Evolutionary conservation across 2,329 filamentous ascomycete genomes (phyloP), one percentile per base, ranked within the genome.

Genomic region (Arthrobotrys sphaeroides): DNA sequence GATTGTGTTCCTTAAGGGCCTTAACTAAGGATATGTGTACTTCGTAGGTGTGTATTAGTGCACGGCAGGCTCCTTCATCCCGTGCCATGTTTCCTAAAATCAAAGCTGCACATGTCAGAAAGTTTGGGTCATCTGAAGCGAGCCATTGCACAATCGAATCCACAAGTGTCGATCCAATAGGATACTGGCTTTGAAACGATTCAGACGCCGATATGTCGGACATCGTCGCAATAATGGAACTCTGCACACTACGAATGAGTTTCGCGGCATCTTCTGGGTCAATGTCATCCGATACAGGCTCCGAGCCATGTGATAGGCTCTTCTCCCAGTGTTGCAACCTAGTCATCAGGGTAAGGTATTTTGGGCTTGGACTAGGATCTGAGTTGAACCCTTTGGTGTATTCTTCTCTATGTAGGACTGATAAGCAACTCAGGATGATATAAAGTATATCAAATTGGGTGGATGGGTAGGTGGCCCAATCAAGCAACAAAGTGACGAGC

Each of bases 61-160:
- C 78, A 62, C 80, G 77, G 60, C 84, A 85, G 26, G 83, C 80
- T 38, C 81, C 81, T 61, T 84, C 83, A 6, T 83, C 83, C 33
- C 83, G 82, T 28, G 84, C 84, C 36, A 85, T 69, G 69, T 86
- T 86, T 5, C 85, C 85, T 12, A 85, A 81, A 76, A 85, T 83
- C 43, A 85, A 79, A 73, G 84, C 85, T 16, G 84, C 82, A 61
- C 84, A 84, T 51, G 84, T 82, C 42, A 84, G 82, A 26, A 85
- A 81, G 51, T 85, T 83, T n/a, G 83, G 82, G 51, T 84, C 81
- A 1, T 78, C 66, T 20, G 80, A 79, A 10, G 77, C 73, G 5
- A 66, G 80, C 84, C 84, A 85, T 5, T 80, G 79, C 49, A 82
- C 80, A 28, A 85, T 72, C 0, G 78, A 82, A 16, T 81, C 77